Base-by-base conservation (phyloP, 208 protist genomes). In the Leptomonas pyrrhocoris region DNA sequence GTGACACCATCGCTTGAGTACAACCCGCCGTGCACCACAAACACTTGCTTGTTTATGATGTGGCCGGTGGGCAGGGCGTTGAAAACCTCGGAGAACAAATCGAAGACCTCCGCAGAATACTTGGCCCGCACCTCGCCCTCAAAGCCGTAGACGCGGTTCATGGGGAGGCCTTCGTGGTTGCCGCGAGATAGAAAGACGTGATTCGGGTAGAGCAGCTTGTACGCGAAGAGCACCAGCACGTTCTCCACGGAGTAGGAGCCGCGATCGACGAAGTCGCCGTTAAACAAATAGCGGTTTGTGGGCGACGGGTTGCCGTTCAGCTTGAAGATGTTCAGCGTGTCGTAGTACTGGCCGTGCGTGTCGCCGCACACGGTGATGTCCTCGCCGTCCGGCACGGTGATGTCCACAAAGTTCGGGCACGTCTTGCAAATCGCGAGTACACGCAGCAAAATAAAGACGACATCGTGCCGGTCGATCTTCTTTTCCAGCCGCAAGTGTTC, bases 61-160 rank as follows among this genome's bases (percentile, higher is more conserved):
- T 96, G 88, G 25, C 86, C 91, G 15, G 98, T 91, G 12, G 98
- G 98, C 18, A 99, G 83, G 11, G 83, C 88, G 62, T 95, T 91
- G 83, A 99, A 99, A 5, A 99, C 84, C 54, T 99, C 97, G 3
- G 86, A 86, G 79, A 99, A 99, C 12, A 99, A 77, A 31, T 94
- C 77, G 67, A 97, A 99, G 42, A 98, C 73, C 61, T 93, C 86
- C 18, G 73, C 77, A 50, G 88, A 83, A 81, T 98, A 98, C 81
- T 99, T 99, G 60, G 88, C 82, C 42, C 92, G 90, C 21, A 99
- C 96, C 80, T 99, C 98, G 31, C 98, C 98, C 66, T 99, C 94
- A 77, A 99, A 99, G 42, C 98, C 98, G 68, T 99, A 99, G 61
- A 99, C 91, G 61, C 93, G 91, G 80, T 99, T 99, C 94, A 99